A percentile compares a stretch with the other conserved stretches of the same genome.
Evolutionary conservation across 805 yeast species (phyloP).

Genomic region (Ogataea thermomethanolica): DNA sequence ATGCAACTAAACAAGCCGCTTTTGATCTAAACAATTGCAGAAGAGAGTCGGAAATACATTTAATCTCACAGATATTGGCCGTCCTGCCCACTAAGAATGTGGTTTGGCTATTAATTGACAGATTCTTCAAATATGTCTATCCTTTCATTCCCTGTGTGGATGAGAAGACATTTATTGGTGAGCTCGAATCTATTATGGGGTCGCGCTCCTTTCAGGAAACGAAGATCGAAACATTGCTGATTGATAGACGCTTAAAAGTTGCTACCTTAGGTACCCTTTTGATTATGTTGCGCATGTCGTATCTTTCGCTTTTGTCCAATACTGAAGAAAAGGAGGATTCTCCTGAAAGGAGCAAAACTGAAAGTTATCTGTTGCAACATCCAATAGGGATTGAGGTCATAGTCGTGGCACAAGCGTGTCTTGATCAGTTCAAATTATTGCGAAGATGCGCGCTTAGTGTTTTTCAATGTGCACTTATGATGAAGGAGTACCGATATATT

Average conservation of each 20-base stretch:
- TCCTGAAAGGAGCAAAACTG: conserved; percentile 28
- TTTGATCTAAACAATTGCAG: conserved; percentile 10
- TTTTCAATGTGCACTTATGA: conserved; percentile 51
- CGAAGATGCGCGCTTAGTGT: conserved; percentile 47
- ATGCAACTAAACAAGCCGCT: conserved; percentile 2
- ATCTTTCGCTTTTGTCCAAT: conserved; percentile 37
- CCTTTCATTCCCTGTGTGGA: conserved; percentile 49
- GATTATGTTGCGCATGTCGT: conserved; percentile 42
- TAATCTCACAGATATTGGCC: conserved; percentile 31
- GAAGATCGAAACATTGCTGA: conserved; percentile 29
- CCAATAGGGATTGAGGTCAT: conserved; percentile 46
- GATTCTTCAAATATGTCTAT: conserved; percentile 44
- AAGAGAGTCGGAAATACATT: conserved; percentile 21
- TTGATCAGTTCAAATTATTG: conserved; percentile 51
- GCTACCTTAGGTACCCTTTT: conserved; percentile 47
- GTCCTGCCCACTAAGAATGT: conserved; percentile 42
- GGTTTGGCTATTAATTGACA: conserved; percentile 42
- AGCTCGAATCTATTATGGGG: conserved; percentile 38
- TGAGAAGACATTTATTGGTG: conserved; percentile 32
- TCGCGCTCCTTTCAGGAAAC: conserved; percentile 34
- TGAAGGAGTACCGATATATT: conserved; percentile 46
- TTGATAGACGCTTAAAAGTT: conserved; percentile 45
- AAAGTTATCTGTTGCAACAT: conserved; percentile 38
- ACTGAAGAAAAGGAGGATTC: conserved; percentile 22
- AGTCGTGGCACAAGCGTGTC: conserved; percentile 50